phyloP scores from a whole-genome alignment of 345 rosid genomes.

The Cochlearia excelsa region DNA sequence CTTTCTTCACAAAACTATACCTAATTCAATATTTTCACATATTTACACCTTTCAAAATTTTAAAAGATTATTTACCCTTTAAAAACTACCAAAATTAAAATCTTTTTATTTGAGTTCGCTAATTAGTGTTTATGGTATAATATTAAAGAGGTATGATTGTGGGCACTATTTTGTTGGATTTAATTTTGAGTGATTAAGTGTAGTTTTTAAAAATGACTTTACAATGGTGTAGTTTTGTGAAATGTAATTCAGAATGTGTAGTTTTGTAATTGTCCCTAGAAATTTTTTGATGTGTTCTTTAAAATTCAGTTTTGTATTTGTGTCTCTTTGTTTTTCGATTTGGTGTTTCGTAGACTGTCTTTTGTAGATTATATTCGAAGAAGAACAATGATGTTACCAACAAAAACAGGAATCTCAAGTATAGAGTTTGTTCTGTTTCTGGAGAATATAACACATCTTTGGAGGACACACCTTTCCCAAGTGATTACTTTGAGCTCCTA shows the following conservation, averaged over 20 bases:
- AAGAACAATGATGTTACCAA: constrained; percentile 25
- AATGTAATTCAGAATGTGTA: too few species aligned
- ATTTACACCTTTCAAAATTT: too few species aligned
- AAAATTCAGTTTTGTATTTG: background rate
- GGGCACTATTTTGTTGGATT: too few species aligned
- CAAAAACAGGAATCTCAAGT: constrained; percentile 25
- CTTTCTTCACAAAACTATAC: too few species aligned
- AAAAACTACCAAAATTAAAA: too few species aligned
- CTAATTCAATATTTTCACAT: too few species aligned
- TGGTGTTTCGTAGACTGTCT: constrained; percentile 16
- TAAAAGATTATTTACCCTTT: too few species aligned
- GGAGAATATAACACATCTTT: constrained; percentile 39
- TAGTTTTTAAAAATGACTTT: too few species aligned
- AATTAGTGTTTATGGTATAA: too few species aligned
- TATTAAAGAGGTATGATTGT: too few species aligned
- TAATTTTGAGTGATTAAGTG: too few species aligned
- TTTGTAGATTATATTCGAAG: constrained; percentile 19
- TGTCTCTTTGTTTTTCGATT: background rate
- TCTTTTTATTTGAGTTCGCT: too few species aligned
- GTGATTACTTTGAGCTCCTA: constrained; percentile 64
- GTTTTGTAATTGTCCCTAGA: background rate
- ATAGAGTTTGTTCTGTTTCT: constrained; percentile 33
- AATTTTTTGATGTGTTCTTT: background rate
- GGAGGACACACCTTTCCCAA: constrained; percentile 63
- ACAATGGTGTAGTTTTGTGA: background rate